Evolutionary conservation across 2,329 filamentous ascomycete species (phyloP).

Genomic region (Colletotrichum filicis): DNA sequence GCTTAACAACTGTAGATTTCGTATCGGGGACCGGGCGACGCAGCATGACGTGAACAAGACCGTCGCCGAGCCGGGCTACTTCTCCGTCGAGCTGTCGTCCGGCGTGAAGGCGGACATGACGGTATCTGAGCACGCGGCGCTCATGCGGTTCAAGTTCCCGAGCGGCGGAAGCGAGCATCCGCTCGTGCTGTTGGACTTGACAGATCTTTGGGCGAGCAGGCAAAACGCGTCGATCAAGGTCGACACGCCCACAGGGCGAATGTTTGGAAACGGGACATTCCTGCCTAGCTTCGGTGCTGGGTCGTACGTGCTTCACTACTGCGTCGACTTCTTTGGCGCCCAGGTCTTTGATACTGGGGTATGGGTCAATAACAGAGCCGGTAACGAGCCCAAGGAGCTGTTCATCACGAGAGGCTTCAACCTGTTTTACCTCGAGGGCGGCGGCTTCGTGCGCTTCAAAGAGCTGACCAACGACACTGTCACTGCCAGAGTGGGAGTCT

Average conservation of each 20-base stretch:
- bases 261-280: conserved; percentile 68
- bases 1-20: conserved; percentile 67
- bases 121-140: conserved; percentile 67
- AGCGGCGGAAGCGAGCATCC: conserved; percentile 48
- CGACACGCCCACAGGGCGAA: conserved; percentile 59
- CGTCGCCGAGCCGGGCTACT: conserved; percentile 65
- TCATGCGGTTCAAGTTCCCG: conserved; percentile 72
- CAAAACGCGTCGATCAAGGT: conserved; percentile 60
- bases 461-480: conserved; percentile 57
- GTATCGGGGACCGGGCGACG: conserved; percentile 56
- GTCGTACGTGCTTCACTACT: conserved; percentile 67
- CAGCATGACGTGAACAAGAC: conserved; percentile 51
- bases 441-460: conserved; percentile 67
- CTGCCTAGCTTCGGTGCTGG: conserved; percentile 71
- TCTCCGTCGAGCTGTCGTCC: conserved; percentile 64
- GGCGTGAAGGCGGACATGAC: conserved; percentile 69
- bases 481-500: conserved; percentile 70
- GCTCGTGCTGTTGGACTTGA: conserved; percentile 68
- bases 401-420: conserved; percentile 54
- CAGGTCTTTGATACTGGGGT: conserved; percentile 47
- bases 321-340: conserved; percentile 66
- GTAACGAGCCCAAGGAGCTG: conserved; percentile 49
- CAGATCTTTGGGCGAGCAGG: conserved; percentile 61
- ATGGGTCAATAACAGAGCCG: conserved; percentile 53
- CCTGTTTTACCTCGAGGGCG: conserved; percentile 54